Evolutionary conservation across 352 stramenopile genomes (phyloP), one percentile per base, ranked within the genome.

Genomic region (Phytophthora europaea): DNA sequence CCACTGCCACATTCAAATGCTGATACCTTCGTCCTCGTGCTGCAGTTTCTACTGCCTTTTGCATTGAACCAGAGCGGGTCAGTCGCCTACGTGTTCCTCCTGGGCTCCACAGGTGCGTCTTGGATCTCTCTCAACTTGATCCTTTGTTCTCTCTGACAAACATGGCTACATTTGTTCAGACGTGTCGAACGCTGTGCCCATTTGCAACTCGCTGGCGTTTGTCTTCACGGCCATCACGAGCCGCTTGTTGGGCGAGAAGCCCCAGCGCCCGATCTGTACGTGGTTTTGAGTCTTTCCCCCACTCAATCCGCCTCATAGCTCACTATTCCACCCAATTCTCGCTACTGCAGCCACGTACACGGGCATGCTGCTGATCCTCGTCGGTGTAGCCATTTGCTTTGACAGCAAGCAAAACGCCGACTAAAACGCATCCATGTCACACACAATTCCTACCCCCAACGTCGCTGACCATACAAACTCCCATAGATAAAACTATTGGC

Each of bases 171-270:
- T 26, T 31, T 58, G 26, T 26, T 10, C 60, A 95, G 90, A 96
- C 45, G 92, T 96, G 43, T 95, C 90, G 13, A 92, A 83, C 67
- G 88, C 90, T 26, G 88, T 95, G n/a, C 88, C 88, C 36, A 96
- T 96, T 75, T 96, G 88, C 87, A 96, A 96, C 72, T 95, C 90
- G 54, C 74, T 96, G 51, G 94, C 88, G 7, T 96, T 96, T 67
- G 88, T 95, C 47, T 96, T 95, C 75, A 96, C 90, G n/a, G 90
- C 85, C 12, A 80, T 94, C 26, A 94, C 84, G 26, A 94, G 87
- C 73, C 84, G 85, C 13, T 40, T 94, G 20, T 75, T 96, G 26
- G 89, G 90, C 13, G 90, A 96, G 60, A 86, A 80, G 43, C 87
- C 87, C 2, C 86, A 89, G 47, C 83, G 85, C 55, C 88, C 89